Base-by-base conservation (phyloP, 106 monocot species). In the Ottelia alismoides region DNA sequence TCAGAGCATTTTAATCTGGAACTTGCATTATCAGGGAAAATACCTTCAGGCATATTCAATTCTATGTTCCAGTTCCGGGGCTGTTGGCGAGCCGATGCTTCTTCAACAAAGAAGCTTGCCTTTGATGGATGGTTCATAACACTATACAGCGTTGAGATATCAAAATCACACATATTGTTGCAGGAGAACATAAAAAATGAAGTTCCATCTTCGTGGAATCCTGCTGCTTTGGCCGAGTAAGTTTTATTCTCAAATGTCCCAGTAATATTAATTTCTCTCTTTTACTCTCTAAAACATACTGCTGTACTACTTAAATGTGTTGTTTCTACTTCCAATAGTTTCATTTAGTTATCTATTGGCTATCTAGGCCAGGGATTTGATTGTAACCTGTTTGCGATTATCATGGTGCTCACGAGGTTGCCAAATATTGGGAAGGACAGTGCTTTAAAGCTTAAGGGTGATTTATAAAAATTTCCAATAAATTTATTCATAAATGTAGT, bases 31-130 rank as follows among this genome's bases (percentile, higher is more conserved):
- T 61, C 82, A 6, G 79, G 86, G 49, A 92, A 87, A 62, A 77
- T 92, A 28, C 92, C 92, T 0, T 76, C 82, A 2, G 92, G 92
- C 23, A 21, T 70, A 11, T 87, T 92, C 74, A 92, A 92, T 65
- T 45, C 82, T 17, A 77, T 72, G 86, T 86, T 92, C 52, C 69
- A 77, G 66, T 79, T 76, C 30, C 65, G 50, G 3, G 82, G 82
- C 29, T 61, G 68, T 54, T 92, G 92, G 92, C 70, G 74, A 63
- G 74, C 74, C 57, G 86, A 92, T 45, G 74, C 72, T 27, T 60
- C 70, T 18, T 27, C 47, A 10, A 74, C 79, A 9, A 79, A 82
- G 65, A 66, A 26, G 2, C 82, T 92, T 50, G 66, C 64, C 45
- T 74, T 79, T 27, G 92, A 92, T 64, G 92, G 76, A 18, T 79